These are phyloP conservation scores for Lipomyces starkeyi DNA, from an alignment of 805 yeast species.

Conservation along the genomic window DNA sequence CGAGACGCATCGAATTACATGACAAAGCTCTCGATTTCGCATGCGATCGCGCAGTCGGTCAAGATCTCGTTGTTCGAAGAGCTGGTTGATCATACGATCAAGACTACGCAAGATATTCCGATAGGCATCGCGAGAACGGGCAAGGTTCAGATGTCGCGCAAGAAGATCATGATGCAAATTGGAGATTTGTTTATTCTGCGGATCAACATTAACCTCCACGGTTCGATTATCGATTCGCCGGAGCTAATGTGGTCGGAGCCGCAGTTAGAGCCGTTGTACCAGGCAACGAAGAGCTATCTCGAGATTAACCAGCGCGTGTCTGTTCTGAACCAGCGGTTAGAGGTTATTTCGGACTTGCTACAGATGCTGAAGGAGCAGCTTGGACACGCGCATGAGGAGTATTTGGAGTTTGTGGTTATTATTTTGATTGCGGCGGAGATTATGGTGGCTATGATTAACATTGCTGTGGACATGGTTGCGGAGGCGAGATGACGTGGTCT, in stretches of 20 bases:
- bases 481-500: constrained; percentile 15
- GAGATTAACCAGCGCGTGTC: constrained; percentile 95
- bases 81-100: constrained; percentile 93
- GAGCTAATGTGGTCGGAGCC: constrained; percentile 99
- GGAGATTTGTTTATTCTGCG: constrained; percentile 90
- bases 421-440: constrained; percentile 92
- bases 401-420: constrained; percentile 87
- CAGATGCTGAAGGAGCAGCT: constrained; percentile 97
- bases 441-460: constrained; percentile 66
- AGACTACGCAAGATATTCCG: constrained; percentile 96
- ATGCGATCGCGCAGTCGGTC: constrained; percentile 94
- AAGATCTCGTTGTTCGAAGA: constrained; percentile 96
- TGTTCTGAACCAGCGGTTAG: constrained; percentile 85
- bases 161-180: constrained; percentile 94
- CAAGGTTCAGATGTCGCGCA: constrained; percentile 91
- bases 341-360: constrained; percentile 88
- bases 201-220: constrained; percentile 53
- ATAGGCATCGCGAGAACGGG: constrained; percentile 94
- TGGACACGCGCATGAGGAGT: constrained; percentile 91
- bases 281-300: constrained; percentile 84
- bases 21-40: constrained; percentile 91
- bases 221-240: constrained; percentile 86
- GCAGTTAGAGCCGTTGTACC: constrained; percentile 94
- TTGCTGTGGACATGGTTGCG: constrained; percentile 33
- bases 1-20: constrained; percentile 89